Base-by-base conservation (phyloP, 768 basidiomycete genomes). In the Pulveroboletus ravenelii region DNA sequence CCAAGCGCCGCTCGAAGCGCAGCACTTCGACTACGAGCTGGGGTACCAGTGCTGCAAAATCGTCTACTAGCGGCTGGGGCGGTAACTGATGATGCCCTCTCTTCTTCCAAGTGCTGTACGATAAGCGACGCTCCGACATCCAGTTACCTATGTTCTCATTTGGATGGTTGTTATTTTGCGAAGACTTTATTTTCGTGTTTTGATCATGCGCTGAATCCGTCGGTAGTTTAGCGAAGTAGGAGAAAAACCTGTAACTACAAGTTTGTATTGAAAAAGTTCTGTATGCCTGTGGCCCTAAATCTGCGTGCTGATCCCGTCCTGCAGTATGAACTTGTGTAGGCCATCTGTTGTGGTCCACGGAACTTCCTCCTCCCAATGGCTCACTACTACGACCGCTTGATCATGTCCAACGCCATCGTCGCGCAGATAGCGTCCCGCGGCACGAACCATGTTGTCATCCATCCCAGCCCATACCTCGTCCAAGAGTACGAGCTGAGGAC, bases 401-500 rank as follows among this genome's bases (percentile, higher is more conserved):
- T 77, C 70, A 10, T 67, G 57, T 18, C 70, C 71, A 20, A 85
- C 62, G 0, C 78, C 81, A 1, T 69, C 72, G 17, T 69, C 62
- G 10, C 84, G 72, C 39, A 99, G 63, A 61, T 90, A 89, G 37
- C 56, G 58, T 55, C 79, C 72, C 37, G 83, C 88, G 34, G 78
- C 78, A 15, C 66, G 66, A 29, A 94, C 81, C 82, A 91, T 89
- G 6, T 66, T 70, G 39, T 81, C 84, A 55, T 89, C 89, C 90
- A 98, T 94, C 23, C 93, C 94, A 20, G 88, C 84, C 81, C 90
- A 93, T 9, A 85, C 89, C 64, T 99, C 95, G 61, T 99, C 95
- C 36, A 98, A 70, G 10, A 97, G 73, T 7, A 98, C 74, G 31
- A 99, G 63, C 48, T 77, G 78, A 3, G 89, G 87, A 13, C 75